Percentiles rank a stretch among this genome's conserved stretches.
These are phyloP conservation scores for Nicotiana paniculata DNA, from an alignment of 257 asterid species.

Conservation along the genomic window DNA sequence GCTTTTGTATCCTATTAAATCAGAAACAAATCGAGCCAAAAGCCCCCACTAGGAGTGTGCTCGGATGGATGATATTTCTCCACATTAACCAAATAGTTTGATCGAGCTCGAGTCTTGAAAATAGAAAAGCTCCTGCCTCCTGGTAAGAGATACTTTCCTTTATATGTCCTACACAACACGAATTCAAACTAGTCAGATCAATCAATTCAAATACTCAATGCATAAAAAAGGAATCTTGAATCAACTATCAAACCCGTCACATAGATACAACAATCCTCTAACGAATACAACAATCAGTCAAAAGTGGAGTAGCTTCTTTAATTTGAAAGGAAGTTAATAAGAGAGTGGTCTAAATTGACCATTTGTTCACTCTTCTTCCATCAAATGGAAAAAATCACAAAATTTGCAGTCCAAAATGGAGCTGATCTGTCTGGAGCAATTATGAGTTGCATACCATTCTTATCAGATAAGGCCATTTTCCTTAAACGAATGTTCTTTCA, in stretches of 20 bases:
- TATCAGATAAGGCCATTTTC: conserved; percentile 44
- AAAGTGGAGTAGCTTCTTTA: not conserved
- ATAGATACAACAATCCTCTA: not conserved
- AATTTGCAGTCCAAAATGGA: conserved; percentile 5
- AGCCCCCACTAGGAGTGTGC: not conserved
- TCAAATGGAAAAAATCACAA: not conserved
- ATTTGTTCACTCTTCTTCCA: not conserved
- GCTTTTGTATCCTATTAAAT: not conserved
- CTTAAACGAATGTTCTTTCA: conserved; percentile 47
- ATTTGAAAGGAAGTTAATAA: not conserved
- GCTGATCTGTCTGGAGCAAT: conserved; percentile 15
- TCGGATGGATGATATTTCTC: not conserved
- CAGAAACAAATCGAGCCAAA: not conserved
- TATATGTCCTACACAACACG: too few species aligned
- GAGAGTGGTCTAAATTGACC: not conserved
- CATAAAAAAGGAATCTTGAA: too few species aligned
- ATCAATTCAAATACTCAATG: not conserved
- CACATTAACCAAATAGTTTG: not conserved
- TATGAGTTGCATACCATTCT: conserved; percentile 17
- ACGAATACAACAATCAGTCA: not conserved
- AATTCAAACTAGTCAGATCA: not conserved
- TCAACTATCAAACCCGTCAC: not conserved
- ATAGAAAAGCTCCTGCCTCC: not conserved
- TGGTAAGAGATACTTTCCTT: not conserved
- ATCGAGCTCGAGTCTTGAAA: not conserved